Percentiles rank a stretch among this genome's conserved stretches.
Evolutionary conservation across 2,329 filamentous ascomycete species (phyloP).

Genomic region (Ceratocystis alfenasii): DNA sequence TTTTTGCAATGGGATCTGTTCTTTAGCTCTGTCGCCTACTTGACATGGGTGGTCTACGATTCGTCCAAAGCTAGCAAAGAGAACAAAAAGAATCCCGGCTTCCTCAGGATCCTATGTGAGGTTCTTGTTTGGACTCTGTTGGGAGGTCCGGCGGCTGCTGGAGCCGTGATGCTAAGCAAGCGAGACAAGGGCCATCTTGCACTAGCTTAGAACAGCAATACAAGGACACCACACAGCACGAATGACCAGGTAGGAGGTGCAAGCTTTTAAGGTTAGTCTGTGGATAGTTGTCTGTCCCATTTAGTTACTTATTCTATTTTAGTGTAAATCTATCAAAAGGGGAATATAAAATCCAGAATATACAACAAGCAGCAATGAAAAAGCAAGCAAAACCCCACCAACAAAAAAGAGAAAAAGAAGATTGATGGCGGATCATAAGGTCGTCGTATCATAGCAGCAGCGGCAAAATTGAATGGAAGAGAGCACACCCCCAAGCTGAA

Average conservation of each 20-base stretch:
- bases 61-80: not conserved
- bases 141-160: constrained; percentile 10
- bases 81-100: not conserved
- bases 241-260: not conserved
- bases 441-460: not conserved
- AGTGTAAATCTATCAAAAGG: not conserved
- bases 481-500: not conserved
- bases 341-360: constrained; percentile 2
- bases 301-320: not conserved
- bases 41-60: constrained; percentile 10
- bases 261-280: no score
- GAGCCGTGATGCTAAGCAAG: constrained; percentile 6
- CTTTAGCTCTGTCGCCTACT: not conserved
- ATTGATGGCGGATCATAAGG: not conserved
- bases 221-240: not conserved
- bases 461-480: not conserved
- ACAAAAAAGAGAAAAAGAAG: not conserved
- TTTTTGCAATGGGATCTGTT: constrained; percentile 17
- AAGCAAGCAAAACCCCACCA: not conserved
- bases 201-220: not conserved
- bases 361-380: not conserved
- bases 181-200: constrained; percentile 1
- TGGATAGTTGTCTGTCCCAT: not conserved
- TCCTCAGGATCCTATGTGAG: not conserved
- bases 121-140: not conserved